phyloP scores from a whole-genome alignment of 2,329 filamentous ascomycete species.

The Ceratocystis harringtonii region DNA sequence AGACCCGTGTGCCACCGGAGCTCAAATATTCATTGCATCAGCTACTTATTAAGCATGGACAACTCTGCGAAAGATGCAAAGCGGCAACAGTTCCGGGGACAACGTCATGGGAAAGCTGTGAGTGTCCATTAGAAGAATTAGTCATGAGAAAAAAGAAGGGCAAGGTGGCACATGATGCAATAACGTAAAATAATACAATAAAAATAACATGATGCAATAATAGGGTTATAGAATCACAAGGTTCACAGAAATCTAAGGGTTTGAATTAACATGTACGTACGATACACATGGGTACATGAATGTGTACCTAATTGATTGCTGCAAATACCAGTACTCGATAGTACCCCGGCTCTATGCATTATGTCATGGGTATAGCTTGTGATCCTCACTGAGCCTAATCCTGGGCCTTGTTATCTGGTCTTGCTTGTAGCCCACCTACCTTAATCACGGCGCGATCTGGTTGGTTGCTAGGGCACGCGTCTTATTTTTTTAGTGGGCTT shows the following conservation, averaged over 20 bases:
- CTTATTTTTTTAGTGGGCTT: not conserved
- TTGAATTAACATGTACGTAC: too few species aligned
- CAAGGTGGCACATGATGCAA: not conserved
- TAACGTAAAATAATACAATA: too few species aligned
- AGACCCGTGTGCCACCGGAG: slow-evolving; percentile 35
- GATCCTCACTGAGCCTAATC: not conserved
- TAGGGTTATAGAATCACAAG: not conserved
- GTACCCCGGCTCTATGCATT: not conserved
- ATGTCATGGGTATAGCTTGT: not conserved
- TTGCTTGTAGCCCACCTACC: too few species aligned
- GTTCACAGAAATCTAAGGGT: too few species aligned
- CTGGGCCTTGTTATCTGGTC: too few species aligned
- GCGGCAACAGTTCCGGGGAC: slow-evolving; percentile 43
- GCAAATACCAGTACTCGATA: not conserved
- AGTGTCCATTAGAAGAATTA: not conserved
- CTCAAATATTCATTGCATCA: slow-evolving; percentile 42
- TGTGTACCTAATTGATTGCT: not conserved
- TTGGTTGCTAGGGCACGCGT: not conserved
- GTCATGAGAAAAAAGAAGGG: not conserved
- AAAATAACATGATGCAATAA: too few species aligned
- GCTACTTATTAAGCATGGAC: slow-evolving; percentile 39
- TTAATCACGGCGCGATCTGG: not conserved
- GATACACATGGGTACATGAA: too few species aligned
- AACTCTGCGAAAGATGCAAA: slow-evolving; percentile 32
- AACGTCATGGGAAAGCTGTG: slow-evolving; percentile 24